Evolutionary conservation across 2,329 filamentous ascomycete genomes (phyloP).

Genomic region (Aspergillus novoparasiticus): DNA sequence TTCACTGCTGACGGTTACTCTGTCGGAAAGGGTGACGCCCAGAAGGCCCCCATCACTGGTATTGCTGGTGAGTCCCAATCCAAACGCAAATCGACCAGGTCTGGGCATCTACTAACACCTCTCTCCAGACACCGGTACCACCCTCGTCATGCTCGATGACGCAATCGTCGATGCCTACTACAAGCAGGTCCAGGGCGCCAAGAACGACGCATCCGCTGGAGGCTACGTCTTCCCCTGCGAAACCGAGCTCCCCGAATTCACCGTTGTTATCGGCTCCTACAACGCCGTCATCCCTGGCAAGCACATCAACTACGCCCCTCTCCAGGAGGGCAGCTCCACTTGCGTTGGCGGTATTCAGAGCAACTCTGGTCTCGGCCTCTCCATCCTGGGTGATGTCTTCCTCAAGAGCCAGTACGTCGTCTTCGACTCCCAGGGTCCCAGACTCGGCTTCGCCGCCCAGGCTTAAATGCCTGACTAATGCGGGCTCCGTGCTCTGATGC

Average conservation of each 20-base stretch:
- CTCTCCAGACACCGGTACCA: conserved; percentile 65
- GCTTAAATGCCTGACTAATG: conserved; percentile 20
- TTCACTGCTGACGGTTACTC: conserved; percentile 60
- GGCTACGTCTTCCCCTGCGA: conserved; percentile 60
- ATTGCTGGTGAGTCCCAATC: conserved; percentile 52
- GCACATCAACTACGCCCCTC: conserved; percentile 58
- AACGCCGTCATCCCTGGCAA: conserved; percentile 55
- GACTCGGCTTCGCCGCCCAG: conserved; percentile 53
- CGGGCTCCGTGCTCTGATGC: not conserved
- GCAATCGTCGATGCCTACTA: conserved; percentile 63
- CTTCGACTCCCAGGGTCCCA: conserved; percentile 60
- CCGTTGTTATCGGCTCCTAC: conserved; percentile 53
- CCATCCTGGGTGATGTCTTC: conserved; percentile 77
- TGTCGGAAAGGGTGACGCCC: conserved; percentile 49
- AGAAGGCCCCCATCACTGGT: conserved; percentile 48
- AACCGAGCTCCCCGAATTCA: conserved; percentile 56
- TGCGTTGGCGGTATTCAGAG: conserved; percentile 80
- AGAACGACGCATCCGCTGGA: conserved; percentile 51
- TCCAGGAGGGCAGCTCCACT: conserved; percentile 36
- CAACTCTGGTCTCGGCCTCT: conserved; percentile 59
- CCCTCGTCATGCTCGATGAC: conserved; percentile 62
- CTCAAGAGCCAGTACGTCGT: conserved; percentile 77
- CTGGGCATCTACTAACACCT: not conserved
- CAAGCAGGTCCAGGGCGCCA: conserved; percentile 55
- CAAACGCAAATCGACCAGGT: not conserved